phyloP scores from a whole-genome alignment of 1,284 basidiomycete species.

The Moesziomyces parantarcticus region DNA sequence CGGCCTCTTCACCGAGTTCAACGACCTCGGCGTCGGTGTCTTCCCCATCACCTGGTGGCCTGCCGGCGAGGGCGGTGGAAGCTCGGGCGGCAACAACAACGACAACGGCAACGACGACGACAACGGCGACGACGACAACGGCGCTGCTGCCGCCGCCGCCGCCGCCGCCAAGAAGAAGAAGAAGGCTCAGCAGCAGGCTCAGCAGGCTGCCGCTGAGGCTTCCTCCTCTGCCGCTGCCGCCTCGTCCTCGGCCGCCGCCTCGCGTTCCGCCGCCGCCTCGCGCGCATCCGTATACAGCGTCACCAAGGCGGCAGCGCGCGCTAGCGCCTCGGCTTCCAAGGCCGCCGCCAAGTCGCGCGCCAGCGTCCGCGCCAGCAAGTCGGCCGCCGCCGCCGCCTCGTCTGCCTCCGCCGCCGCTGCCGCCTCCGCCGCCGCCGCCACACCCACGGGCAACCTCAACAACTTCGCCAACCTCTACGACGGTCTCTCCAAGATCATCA shows the following conservation, averaged over 20 bases:
- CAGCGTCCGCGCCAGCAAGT: neutral
- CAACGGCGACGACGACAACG: neutral
- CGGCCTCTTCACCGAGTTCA: slow-evolving; percentile 58
- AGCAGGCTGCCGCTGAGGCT: slow-evolving; percentile 27
- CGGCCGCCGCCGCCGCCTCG: slow-evolving; percentile 19
- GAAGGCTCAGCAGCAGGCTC: slow-evolving; percentile 34
- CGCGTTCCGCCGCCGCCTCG: slow-evolving; percentile 41
- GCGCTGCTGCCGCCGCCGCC: slow-evolving; percentile 7
- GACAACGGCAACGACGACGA: slow-evolving; percentile 12
- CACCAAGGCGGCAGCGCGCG: slow-evolving; percentile 45
- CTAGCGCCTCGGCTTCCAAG: slow-evolving; percentile 27
- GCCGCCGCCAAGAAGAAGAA: slow-evolving; percentile 29
- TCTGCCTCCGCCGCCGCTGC: slow-evolving; percentile 24
- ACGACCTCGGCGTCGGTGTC: slow-evolving; percentile 44
- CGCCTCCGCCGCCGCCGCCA: slow-evolving; percentile 38
- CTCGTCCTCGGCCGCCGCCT: slow-evolving; percentile 36
- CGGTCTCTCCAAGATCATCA: slow-evolving; percentile 61
- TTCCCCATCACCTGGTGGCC: slow-evolving; percentile 63
- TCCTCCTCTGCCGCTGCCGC: slow-evolving; percentile 29
- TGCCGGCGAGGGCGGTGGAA: slow-evolving; percentile 30
- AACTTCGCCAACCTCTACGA: slow-evolving; percentile 62
- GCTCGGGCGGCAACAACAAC: slow-evolving; percentile 16
- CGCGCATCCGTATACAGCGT: slow-evolving; percentile 45
- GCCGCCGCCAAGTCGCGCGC: slow-evolving; percentile 12
- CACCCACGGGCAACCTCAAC: slow-evolving; percentile 57